Evolutionary conservation across 306 rosid genomes (phyloP), one percentile per base, ranked within the genome.

Genomic region (Trifolium repens): DNA sequence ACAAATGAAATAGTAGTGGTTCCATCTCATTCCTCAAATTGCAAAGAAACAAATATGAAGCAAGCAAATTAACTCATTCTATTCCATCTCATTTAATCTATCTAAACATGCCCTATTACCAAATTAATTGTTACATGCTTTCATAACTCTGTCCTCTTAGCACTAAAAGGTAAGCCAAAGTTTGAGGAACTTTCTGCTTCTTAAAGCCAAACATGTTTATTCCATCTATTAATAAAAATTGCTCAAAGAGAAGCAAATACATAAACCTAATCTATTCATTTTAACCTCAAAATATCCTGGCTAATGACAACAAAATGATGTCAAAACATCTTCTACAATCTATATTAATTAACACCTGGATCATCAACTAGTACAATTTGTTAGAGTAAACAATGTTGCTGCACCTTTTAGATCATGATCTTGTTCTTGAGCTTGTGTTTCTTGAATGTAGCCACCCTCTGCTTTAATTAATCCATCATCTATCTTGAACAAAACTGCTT

Each of bases 371-470:
- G 69, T 83, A 77, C 83, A 88, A 59, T 87, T 82, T 86, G 91
- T 84, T 79, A 89, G 91, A 42, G 85, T 80, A 69, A 91, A 88
- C 77, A 87, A 76, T 74, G 86, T 86, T 70, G 88, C 91, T 54
- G 91, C 93, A 54, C 96, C 88, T 84, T 86, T 87, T 44, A 88
- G 78, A 73, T 88, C 92, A 74, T 85, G 89, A n/a, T 91, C 91
- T 69, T 86, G 87, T 70, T 57, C 76, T 63, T 84, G 83, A 54
- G 14, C 67, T 61, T 85, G 87, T 70, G 66, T 71, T 50, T 85
- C 82, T 24, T 83, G 85, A 14, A 81, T 82, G 91, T 77, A 80
- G 0, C 71, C 82, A 54, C 55, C 63, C 30, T 87, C 91, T 66
- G 76, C 90, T 77, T 84, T 86, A 47, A 84, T 79, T 11, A 77